Evolutionary conservation across 2,329 filamentous ascomycete genomes (phyloP).

Genomic region (Pseudofabraea citricarpa): DNA sequence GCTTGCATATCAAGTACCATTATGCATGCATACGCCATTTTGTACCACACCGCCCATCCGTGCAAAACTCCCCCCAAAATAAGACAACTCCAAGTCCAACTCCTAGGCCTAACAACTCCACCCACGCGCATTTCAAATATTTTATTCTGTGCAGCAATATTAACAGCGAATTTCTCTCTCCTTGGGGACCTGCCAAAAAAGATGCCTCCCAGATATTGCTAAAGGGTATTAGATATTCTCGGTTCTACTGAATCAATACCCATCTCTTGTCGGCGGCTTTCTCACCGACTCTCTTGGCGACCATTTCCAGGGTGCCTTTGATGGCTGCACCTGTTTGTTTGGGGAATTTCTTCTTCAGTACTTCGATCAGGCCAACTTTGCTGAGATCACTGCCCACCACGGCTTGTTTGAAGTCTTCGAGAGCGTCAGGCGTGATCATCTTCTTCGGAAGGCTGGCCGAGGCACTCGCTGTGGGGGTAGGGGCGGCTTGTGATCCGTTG

Average conservation of each 20-base stretch:
- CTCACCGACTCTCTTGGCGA: conserved; percentile 59
- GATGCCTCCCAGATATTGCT: no score
- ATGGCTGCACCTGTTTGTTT: conserved; percentile 66
- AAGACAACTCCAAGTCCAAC: no score
- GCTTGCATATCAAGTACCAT: no score
- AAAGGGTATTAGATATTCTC: no score
- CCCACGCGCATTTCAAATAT: no score
- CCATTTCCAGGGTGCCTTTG: conserved; percentile 61
- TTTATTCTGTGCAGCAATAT: no score
- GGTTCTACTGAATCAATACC: conserved; percentile 27
- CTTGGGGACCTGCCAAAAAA: no score
- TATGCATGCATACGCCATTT: no score
- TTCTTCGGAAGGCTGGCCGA: conserved; percentile 13
- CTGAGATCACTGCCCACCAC: conserved; percentile 68
- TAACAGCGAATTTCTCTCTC: no score
- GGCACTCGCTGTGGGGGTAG: not conserved
- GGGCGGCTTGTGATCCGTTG: conserved; percentile 3
- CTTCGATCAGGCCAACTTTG: conserved; percentile 70
- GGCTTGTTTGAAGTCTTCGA: conserved; percentile 54
- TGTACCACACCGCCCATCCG: no score
- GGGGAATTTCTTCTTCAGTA: conserved; percentile 69
- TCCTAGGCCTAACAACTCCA: no score
- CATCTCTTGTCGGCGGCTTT: conserved; percentile 63
- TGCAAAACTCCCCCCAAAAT: no score
- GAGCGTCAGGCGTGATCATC: conserved; percentile 17